Base-by-base conservation (phyloP, 495 filamentous ascomycete genomes). In the Tetracladium setigerum region DNA sequence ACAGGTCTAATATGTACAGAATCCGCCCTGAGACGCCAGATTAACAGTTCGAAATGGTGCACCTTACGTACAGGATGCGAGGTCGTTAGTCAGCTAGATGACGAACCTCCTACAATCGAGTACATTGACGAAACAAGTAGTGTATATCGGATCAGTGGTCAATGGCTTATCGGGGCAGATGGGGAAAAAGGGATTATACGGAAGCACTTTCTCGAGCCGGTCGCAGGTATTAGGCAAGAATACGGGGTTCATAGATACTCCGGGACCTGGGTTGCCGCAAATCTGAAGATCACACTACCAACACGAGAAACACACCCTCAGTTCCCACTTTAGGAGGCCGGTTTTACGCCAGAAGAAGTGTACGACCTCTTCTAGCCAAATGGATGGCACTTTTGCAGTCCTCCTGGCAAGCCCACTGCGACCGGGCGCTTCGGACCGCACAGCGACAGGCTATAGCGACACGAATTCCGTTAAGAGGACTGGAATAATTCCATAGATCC, bases 251-350 rank as follows among this genome's bases (percentile, higher is more conserved):
- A 63, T 19, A 57, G 54, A 4, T 79, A 79, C 46, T 64, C 71
- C 33, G 75, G 66, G 43, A 71, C 63, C 0, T 79, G 74, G 73
- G 68, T 77, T 12, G 72, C 75, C 14, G 49, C 71, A 2, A 78
- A 78, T 34, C 67, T 70, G 62, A 38, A 73, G 30, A 61, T 77
- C 10, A 56, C 54, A 1, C 48, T 67, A 1, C 73, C 75, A 3
- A 74, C 63, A 2, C 57, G 56, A 38, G 50, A 70, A 38, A 68
- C 70, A 0, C 75, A 78, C 49, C 73, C 72, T 1, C 46, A 63
- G 0, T 74, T 77, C 19, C 67, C 69, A 1, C 53, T 76, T 4
- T 77, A 73, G 75, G 41, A 62, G n/a, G 41, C 67, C 0, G 73
- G 69, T 10, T 71, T 71, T 34, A 69, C 60, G 0, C 67, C 73